These are phyloP conservation scores for Pistacia integerrima DNA, from an alignment of 345 rosid species.

Conservation along the genomic window DNA sequence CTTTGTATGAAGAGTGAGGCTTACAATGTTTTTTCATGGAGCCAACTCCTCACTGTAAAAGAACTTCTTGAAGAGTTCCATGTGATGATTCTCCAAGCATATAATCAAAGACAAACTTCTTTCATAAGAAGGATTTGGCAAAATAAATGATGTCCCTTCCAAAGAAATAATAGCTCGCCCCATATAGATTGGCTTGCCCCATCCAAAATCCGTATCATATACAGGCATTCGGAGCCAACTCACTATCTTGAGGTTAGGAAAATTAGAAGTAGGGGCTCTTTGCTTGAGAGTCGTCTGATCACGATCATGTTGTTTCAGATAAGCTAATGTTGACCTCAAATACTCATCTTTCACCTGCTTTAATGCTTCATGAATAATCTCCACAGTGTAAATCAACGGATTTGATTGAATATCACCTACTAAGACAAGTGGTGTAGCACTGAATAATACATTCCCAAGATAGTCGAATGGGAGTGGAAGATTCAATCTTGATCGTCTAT, in stretches of 20 bases:
- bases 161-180: too few species aligned
- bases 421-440: background rate
- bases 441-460: too few species aligned
- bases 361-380: background rate
- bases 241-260: conserved; percentile 57
- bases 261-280: conserved; percentile 44
- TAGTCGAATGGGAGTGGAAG: too few species aligned
- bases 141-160: background rate
- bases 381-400: too few species aligned
- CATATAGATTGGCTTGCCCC: too few species aligned
- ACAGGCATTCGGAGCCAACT: conserved; percentile 47
- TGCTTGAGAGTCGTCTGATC: conserved; percentile 24
- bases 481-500: too few species aligned
- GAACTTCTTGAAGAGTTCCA: background rate
- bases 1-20: too few species aligned
- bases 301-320: conserved; percentile 22
- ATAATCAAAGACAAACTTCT: background rate
- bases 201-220: too few species aligned
- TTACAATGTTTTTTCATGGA: too few species aligned
- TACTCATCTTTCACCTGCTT: conserved; percentile 37
- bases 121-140: background rate
- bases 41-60: background rate
- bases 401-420: too few species aligned
- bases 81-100: background rate
- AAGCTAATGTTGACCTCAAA: conserved; percentile 50